A percentile compares a stretch with the other conserved stretches of the same genome.
These are phyloP conservation scores for Exophiala alcalophila DNA, from an alignment of 2,329 filamentous ascomycete species.

Conservation along the genomic window DNA sequence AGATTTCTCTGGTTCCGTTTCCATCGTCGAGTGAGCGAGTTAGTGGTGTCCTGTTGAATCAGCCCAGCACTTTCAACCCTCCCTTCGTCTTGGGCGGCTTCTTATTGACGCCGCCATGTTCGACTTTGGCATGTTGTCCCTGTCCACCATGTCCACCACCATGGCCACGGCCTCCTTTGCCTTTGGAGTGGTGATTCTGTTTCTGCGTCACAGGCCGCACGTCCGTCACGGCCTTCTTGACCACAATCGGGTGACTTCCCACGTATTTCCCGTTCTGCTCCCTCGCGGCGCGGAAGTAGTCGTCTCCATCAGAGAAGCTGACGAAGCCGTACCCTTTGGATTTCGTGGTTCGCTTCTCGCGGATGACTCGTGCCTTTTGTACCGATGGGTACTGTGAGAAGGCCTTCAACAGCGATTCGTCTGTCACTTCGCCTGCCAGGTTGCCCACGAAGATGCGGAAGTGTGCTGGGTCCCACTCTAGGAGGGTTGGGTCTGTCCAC, in stretches of 20 bases:
- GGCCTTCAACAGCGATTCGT: constrained; percentile 91
- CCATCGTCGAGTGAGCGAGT: no score
- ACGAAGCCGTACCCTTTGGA: constrained; percentile 96
- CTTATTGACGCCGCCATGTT: constrained; percentile 43
- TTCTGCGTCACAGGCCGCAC: constrained; percentile 72
- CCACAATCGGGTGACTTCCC: constrained; percentile 85
- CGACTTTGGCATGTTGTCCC: constrained; percentile 37
- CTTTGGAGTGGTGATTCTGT: constrained; percentile 54
- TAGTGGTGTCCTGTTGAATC: constrained; percentile 18
- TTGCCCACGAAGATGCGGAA: constrained; percentile 96
- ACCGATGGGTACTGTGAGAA: constrained; percentile 85
- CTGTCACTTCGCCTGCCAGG: constrained; percentile 92
- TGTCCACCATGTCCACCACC: constrained; percentile 29
- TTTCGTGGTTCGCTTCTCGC: constrained; percentile 94
- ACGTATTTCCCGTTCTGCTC: constrained; percentile 99
- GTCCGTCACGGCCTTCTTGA: constrained; percentile 87
- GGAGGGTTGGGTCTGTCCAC: constrained; percentile 82
- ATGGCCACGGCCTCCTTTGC: constrained; percentile 39
- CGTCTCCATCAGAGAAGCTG: constrained; percentile 89
- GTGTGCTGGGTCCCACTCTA: constrained; percentile 95
- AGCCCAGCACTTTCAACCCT: constrained; percentile 45
- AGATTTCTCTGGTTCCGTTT: no score
- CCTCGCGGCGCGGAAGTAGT: constrained; percentile 92
- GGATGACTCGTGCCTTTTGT: constrained; percentile 86
- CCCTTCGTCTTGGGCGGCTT: constrained; percentile 47